A percentile compares a stretch with the other conserved stretches of the same genome.
Evolutionary conservation across 108 stramenopile species (phyloP).

Genomic region (Aurantiochytrium sp.): DNA sequence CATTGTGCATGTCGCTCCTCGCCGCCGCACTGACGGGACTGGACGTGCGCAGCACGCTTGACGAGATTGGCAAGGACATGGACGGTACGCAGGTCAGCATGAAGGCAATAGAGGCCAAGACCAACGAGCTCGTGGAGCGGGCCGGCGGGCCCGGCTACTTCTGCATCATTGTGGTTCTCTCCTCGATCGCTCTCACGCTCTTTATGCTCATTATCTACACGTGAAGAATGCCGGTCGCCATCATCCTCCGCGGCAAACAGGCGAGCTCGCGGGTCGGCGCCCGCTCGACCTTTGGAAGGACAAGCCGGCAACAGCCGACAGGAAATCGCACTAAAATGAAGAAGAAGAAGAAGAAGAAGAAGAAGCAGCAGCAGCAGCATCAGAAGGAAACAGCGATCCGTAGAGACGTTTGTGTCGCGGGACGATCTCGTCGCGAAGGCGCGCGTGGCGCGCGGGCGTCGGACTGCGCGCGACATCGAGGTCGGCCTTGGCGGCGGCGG

Average conservation of each 20-base stretch:
- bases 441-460: background rate
- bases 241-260: too few relatives aligned
- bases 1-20: too few relatives aligned
- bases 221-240: background rate
- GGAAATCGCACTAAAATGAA: too few relatives aligned
- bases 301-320: too few relatives aligned
- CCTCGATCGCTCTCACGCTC: background rate
- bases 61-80: slow-evolving; percentile 29
- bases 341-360: too few relatives aligned
- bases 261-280: too few relatives aligned
- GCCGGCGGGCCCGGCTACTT: slow-evolving; percentile 1
- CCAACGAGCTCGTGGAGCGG: background rate
- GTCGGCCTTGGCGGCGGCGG: background rate
- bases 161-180: background rate
- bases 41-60: background rate
- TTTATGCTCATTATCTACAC: slow-evolving; percentile 23
- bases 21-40: too few relatives aligned
- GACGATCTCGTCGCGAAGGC: background rate
- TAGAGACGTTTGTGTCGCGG: background rate
- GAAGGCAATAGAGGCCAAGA: slow-evolving; percentile 23
- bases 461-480: background rate
- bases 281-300: too few relatives aligned
- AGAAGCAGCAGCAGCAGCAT: too few relatives aligned
- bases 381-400: background rate
- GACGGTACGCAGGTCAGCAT: background rate